A percentile compares a stretch with the other conserved stretches of the same genome.
Evolutionary conservation across 2,329 filamentous ascomycete genomes (phyloP).

Genomic region (Alternaria brassicicola): DNA sequence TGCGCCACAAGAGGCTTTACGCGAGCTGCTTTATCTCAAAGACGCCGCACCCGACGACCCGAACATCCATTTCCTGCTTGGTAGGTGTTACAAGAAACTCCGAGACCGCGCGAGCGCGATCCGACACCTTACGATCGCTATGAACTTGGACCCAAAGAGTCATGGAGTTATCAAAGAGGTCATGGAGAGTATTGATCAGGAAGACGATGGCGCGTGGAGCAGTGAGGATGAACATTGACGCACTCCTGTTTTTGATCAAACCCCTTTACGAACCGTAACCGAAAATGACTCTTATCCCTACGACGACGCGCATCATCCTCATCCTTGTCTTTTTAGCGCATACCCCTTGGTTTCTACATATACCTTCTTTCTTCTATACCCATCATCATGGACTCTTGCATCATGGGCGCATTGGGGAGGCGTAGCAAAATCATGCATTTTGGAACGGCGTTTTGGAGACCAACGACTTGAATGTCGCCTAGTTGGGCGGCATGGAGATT

Average conservation of each 20-base stretch:
- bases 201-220: constrained; percentile 56
- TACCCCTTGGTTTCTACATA: not conserved
- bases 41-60: constrained; percentile 93
- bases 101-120: constrained; percentile 75
- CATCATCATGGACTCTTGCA: constrained; percentile 3
- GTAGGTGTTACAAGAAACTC: constrained; percentile 70
- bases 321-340: constrained; percentile 3
- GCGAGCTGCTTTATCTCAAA: constrained; percentile 85
- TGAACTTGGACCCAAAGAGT: constrained; percentile 96
- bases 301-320: not conserved
- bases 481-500: not conserved
- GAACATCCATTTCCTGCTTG: constrained; percentile 93
- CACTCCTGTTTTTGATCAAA: not conserved
- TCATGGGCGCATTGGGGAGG: constrained; percentile 2
- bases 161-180: constrained; percentile 94
- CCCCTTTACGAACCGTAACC: not conserved
- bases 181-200: constrained; percentile 88
- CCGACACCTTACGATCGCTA: constrained; percentile 88
- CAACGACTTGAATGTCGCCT: not conserved
- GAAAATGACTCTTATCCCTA: constrained; percentile 3
- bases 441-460: not conserved
- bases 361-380: constrained; percentile 1
- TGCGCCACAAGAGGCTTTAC: constrained; percentile 72
- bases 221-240: constrained; percentile 43
- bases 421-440: not conserved